Evolutionary conservation across 352 stramenopile genomes (phyloP).

Genomic region (Phytophthora uliginosa): DNA sequence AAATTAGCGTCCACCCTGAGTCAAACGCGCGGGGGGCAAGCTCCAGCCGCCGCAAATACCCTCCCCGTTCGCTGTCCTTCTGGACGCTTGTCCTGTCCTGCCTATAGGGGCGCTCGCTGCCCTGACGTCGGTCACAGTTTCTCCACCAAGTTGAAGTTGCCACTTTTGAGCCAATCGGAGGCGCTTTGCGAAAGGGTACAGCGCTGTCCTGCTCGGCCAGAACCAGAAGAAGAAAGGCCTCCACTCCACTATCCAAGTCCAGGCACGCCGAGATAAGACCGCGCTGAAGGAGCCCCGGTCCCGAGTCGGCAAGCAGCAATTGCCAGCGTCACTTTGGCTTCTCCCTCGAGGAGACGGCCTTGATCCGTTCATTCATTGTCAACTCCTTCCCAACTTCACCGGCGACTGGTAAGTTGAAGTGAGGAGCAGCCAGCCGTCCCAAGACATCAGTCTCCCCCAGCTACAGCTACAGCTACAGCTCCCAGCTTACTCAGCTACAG

Average conservation of each 20-base stretch:
- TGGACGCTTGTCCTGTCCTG: slow-evolving; percentile 11
- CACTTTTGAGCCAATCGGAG: slow-evolving; percentile 3
- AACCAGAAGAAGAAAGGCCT: slow-evolving; percentile 39
- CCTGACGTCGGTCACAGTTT: neutral
- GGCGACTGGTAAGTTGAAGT: slow-evolving; percentile 36
- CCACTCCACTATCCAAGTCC: slow-evolving; percentile 14
- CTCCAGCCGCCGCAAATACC: neutral
- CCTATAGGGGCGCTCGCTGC: neutral
- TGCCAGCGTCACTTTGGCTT: slow-evolving; percentile 30
- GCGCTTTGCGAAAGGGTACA: slow-evolving; percentile 31
- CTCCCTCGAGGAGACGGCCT: neutral
- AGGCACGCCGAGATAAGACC: slow-evolving; percentile 30
- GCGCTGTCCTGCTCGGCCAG: slow-evolving; percentile 25
- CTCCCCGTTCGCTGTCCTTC: neutral
- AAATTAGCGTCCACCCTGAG: slow-evolving; percentile 12
- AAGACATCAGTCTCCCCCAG: slow-evolving; percentile 11
- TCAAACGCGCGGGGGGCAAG: neutral
- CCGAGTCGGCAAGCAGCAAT: neutral
- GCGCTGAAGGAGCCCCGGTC: neutral
- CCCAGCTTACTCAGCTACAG: neutral
- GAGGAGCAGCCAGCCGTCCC: neutral
- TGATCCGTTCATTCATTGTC: neutral
- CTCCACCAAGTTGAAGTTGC: slow-evolving; percentile 45
- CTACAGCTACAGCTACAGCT: neutral
- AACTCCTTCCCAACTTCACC: neutral